phyloP scores from a whole-genome alignment of 495 filamentous ascomycete genomes.

The Daldinia childiae region DNA sequence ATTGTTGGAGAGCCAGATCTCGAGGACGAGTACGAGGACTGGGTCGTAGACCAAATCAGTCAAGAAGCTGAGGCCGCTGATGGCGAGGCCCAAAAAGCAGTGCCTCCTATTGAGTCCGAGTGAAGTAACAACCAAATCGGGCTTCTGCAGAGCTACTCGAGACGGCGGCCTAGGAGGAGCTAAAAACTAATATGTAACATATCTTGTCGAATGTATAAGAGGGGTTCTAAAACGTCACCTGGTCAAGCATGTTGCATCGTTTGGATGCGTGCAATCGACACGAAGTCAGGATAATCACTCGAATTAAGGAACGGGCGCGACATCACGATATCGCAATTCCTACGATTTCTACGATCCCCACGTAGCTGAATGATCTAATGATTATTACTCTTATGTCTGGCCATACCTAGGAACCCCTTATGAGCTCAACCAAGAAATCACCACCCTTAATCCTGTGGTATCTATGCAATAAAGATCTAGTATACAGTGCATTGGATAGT shows the following conservation, averaged over 20 bases:
- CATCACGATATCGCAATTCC: constrained; percentile 8
- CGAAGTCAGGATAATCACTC: neutral
- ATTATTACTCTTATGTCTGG: constrained; percentile 12
- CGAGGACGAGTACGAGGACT: constrained; percentile 54
- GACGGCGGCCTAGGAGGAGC: constrained; percentile 2
- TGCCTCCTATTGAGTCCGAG: constrained; percentile 22
- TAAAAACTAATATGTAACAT: constrained; percentile 28
- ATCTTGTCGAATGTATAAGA: constrained; percentile 17
- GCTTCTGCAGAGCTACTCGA: constrained; percentile 10
- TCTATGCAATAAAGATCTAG: constrained; percentile 42
- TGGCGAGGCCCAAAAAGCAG: constrained; percentile 17
- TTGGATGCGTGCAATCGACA: neutral
- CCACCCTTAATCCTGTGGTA: constrained; percentile 30
- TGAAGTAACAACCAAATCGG: constrained; percentile 13
- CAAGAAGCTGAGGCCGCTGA: constrained; percentile 23
- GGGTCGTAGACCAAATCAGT: constrained; percentile 53
- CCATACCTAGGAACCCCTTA: constrained; percentile 12
- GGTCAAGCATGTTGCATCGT: neutral
- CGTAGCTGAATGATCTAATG: constrained; percentile 16
- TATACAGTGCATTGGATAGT: constrained; percentile 35
- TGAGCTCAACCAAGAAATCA: constrained; percentile 12
- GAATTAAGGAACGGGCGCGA: constrained; percentile 18
- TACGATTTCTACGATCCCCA: neutral
- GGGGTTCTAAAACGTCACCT: neutral
- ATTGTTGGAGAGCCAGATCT: constrained; percentile 65